Base-by-base conservation (phyloP, 495 filamentous ascomycete species). In the Hypomontagnella monticulosa region DNA sequence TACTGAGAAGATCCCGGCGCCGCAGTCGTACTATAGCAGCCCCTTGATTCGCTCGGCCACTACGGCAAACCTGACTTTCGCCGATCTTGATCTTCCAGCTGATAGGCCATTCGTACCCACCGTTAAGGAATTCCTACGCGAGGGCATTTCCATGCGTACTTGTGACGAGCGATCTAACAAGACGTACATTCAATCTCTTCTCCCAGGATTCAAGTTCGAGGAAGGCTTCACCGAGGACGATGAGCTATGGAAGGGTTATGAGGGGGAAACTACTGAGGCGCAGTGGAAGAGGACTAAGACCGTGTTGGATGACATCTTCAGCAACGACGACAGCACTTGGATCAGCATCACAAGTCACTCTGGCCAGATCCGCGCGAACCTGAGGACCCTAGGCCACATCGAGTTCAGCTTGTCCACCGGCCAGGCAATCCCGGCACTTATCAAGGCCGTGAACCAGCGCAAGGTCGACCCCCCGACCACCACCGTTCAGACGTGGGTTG, bases 131-230 rank as follows among this genome's bases (percentile, higher is more conserved):
- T 73, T 84, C 41, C 75, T 93, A 65, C 85, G 91, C 53, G 91
- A 94, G 66, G 81, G 80, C 0, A 88, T 93, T 51, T 85, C 85
- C 54, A 84, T 90, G 44, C 90, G 93, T 70, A 91, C 91, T 11
- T 94, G 90, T 68, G 90, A 94, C 73, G 82, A 85, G 33, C 80
- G 91, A 4, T 81, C 81, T 34, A 82, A 61, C 41, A 85, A 81
- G 52, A 75, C 80, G 4, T 81, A 82, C 43, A 88, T 93, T 69
- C 73, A 80, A 12, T 30, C 69, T 3, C 69, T 76, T 4, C 90
- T 87, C 63, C 89, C 88, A 0, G 56, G 27, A 5, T 92, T 84
- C 75, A 72, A 34, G 3, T 85, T 92, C 54, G 90, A 92, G 61
- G 48, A 75, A 0, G 85, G 84, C 4, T 91, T 94, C 69, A 71